phyloP scores from a whole-genome alignment of 345 rosid genomes.

The Boechera retrofracta region DNA sequence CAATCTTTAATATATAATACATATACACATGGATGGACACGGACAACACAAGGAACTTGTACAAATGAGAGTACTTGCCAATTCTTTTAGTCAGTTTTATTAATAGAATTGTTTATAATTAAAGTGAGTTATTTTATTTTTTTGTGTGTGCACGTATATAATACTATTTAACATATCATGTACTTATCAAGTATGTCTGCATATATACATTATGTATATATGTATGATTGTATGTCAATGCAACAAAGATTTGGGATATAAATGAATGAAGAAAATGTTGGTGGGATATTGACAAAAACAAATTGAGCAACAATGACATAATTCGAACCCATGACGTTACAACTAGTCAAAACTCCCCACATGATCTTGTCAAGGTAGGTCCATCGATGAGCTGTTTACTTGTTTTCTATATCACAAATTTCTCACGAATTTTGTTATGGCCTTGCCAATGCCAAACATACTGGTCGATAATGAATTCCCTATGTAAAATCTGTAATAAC shows the following conservation, averaged over 20 bases:
- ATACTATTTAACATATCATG: constrained; percentile 22
- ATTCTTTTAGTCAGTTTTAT: constrained; percentile 19
- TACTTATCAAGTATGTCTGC: background rate
- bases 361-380: constrained; percentile 41
- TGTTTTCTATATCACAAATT: constrained; percentile 22
- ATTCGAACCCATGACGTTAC: constrained; percentile 48
- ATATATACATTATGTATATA: background rate
- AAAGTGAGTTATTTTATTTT: background rate
- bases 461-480: background rate
- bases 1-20: background rate
- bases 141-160: constrained; percentile 2
- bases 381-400: constrained; percentile 39
- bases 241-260: constrained; percentile 47
- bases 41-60: constrained; percentile 26
- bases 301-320: constrained; percentile 34
- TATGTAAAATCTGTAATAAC: background rate
- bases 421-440: constrained; percentile 15
- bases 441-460: constrained; percentile 5
- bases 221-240: constrained; percentile 17
- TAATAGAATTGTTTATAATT: constrained; percentile 12
- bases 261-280: constrained; percentile 44
- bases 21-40: constrained; percentile 30
- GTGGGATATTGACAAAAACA: constrained; percentile 40
- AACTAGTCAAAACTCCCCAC: constrained; percentile 47
- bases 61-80: constrained; percentile 10